phyloP scores from a whole-genome alignment of 2,329 filamentous ascomycete species.

The Cladosporium sp. region DNA sequence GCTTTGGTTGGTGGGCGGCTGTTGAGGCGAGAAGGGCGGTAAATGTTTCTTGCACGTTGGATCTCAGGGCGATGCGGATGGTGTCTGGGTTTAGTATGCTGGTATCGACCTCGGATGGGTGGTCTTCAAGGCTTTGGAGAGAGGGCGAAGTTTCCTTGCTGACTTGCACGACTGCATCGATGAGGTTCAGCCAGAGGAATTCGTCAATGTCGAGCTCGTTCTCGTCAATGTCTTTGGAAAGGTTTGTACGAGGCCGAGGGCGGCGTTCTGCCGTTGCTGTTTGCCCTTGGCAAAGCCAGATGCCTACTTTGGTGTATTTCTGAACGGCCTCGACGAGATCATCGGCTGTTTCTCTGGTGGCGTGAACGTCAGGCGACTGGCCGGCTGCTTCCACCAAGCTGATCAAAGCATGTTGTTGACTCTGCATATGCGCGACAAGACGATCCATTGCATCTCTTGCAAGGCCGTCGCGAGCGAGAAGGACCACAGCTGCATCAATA shows the following conservation, averaged over 20 bases:
- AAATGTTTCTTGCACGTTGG: constrained; percentile 83
- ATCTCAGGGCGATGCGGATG: constrained; percentile 64
- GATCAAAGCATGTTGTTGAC: constrained; percentile 71
- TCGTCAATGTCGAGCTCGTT: constrained; percentile 57
- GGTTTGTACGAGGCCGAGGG: constrained; percentile 31
- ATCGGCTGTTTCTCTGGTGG: constrained; percentile 61
- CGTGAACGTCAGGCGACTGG: constrained; percentile 52
- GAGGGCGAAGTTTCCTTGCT: constrained; percentile 23
- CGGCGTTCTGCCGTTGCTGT: constrained; percentile 51
- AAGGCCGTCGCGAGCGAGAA: constrained; percentile 85
- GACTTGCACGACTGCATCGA: constrained; percentile 56
- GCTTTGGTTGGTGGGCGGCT: constrained; percentile 37
- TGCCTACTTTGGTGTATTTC: constrained; percentile 87
- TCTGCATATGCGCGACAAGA: constrained; percentile 73
- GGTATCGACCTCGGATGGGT: constrained; percentile 4
- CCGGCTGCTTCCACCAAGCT: constrained; percentile 63
- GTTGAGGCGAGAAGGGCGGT: constrained; percentile 77
- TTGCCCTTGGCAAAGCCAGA: constrained; percentile 90
- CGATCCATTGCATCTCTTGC: constrained; percentile 78
- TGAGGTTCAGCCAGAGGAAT: constrained; percentile 60
- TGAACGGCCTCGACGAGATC: constrained; percentile 73
- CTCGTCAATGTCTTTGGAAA: constrained; percentile 46
- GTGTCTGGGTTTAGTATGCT: constrained; percentile 51
- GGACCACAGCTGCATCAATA: constrained; percentile 84
- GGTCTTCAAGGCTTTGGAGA: constrained; percentile 9